A percentile compares a stretch with the other conserved stretches of the same genome.
Evolutionary conservation across 768 basidiomycete species (phyloP).

Genomic region (Mycena alexandri): DNA sequence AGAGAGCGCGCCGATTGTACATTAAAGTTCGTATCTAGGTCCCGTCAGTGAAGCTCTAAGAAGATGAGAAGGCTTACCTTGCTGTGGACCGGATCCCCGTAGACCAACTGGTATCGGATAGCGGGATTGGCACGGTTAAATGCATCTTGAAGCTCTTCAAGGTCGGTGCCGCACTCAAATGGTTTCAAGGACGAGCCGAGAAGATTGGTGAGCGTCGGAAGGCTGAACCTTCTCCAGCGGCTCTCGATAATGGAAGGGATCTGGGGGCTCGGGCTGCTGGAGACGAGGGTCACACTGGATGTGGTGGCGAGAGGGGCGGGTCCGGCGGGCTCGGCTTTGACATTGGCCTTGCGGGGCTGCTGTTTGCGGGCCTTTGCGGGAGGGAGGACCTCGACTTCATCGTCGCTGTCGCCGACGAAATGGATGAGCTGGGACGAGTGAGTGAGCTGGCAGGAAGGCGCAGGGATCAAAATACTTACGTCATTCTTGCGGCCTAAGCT

Average conservation of each 20-base stretch:
- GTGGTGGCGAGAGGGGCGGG: background rate
- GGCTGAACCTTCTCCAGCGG: background rate
- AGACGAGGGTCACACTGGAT: background rate
- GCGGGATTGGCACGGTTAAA: no score
- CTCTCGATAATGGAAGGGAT: background rate
- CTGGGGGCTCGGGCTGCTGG: background rate
- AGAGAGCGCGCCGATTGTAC: no score
- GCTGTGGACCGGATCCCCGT: no score
- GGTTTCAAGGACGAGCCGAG: no score
- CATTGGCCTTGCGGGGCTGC: background rate
- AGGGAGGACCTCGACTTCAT: background rate
- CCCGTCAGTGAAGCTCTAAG: no score
- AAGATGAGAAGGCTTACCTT: no score
- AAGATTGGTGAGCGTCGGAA: no score
- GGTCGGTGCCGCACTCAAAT: no score
- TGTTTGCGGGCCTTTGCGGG: background rate
- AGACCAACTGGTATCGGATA: no score
- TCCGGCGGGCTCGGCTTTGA: background rate
- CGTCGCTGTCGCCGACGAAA: background rate
- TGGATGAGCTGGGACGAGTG: background rate
- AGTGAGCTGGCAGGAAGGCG: background rate
- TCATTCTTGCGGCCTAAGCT: background rate
- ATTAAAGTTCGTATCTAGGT: no score
- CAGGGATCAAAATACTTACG: background rate
- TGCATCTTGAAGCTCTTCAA: no score